phyloP scores from a whole-genome alignment of 495 filamentous ascomycete genomes.

The Daldinia bambusicola region DNA sequence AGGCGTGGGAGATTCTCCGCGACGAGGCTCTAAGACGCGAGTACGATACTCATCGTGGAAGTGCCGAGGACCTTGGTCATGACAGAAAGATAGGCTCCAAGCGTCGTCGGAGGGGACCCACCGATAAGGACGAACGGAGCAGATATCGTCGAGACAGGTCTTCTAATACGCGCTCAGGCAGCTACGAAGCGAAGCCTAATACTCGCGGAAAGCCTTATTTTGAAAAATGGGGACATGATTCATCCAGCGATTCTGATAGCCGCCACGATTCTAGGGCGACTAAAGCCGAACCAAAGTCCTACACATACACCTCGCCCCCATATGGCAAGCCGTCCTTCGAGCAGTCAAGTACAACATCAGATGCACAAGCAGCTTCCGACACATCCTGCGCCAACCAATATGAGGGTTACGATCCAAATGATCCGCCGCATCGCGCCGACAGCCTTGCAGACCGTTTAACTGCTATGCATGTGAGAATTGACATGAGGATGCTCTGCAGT shows the following conservation, averaged over 20 bases:
- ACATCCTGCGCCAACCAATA: background rate
- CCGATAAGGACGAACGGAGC: background rate
- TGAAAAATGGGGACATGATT: slow-evolving; percentile 18
- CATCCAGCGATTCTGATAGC: background rate
- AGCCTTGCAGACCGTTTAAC: slow-evolving; percentile 21
- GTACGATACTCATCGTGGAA: slow-evolving; percentile 28
- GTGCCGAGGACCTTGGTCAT: background rate
- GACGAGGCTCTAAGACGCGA: slow-evolving; percentile 24
- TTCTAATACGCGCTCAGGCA: background rate
- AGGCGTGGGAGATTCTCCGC: slow-evolving; percentile 34
- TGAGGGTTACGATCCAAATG: background rate
- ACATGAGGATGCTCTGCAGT: background rate
- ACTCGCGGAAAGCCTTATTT: slow-evolving; percentile 18
- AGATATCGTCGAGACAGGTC: background rate
- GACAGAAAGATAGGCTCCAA: background rate
- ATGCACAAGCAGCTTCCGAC: background rate
- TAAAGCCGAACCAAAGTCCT: background rate
- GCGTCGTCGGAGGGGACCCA: slow-evolving; percentile 14
- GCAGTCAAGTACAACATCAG: background rate
- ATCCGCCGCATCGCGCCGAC: background rate
- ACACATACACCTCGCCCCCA: background rate
- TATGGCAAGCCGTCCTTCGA: background rate
- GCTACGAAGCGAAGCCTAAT: slow-evolving; percentile 18
- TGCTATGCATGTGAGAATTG: slow-evolving; percentile 23
- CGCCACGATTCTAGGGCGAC: background rate